These are phyloP conservation scores for Pichia rugopelliculosa DNA, from an alignment of 805 yeast genomes.

Conservation along the genomic window DNA sequence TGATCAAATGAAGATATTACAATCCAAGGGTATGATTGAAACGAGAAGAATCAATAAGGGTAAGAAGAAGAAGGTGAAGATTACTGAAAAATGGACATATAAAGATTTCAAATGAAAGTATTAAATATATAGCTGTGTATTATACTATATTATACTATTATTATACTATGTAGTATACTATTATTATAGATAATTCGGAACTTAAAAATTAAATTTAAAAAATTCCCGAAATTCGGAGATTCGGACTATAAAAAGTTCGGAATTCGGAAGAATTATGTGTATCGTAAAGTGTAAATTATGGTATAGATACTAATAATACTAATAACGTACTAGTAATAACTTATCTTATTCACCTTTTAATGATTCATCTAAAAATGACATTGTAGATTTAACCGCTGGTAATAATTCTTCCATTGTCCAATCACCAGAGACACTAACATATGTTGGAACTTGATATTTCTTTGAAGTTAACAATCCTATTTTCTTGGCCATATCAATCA, in stretches of 20 bases:
- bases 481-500: slow-evolving; percentile 37
- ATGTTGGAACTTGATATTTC: slow-evolving; percentile 36
- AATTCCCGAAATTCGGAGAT: too few relatives aligned
- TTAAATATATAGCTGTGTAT: neutral
- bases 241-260: too few relatives aligned
- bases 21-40: slow-evolving; percentile 81
- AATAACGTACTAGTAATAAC: too few relatives aligned
- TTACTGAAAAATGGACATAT: slow-evolving; percentile 89
- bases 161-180: too few relatives aligned
- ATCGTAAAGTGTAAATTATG: too few relatives aligned
- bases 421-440: slow-evolving; percentile 38
- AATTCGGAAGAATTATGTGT: too few relatives aligned
- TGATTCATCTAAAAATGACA: slow-evolving; percentile 27
- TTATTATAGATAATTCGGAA: too few relatives aligned
- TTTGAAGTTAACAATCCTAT: slow-evolving; percentile 35
- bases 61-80: slow-evolving; percentile 62
- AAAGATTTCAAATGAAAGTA: slow-evolving; percentile 73
- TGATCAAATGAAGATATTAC: slow-evolving; percentile 76
- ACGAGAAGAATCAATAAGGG: slow-evolving; percentile 62
- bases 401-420: slow-evolving; percentile 29
- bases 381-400: slow-evolving; percentile 20
- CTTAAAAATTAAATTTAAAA: too few relatives aligned
- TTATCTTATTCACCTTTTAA: too few relatives aligned
- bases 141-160: slow-evolving; percentile 9
- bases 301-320: too few relatives aligned